These are phyloP conservation scores for Boletellus ananiceps DNA, from an alignment of 768 basidiomycete genomes.

Conservation along the genomic window DNA sequence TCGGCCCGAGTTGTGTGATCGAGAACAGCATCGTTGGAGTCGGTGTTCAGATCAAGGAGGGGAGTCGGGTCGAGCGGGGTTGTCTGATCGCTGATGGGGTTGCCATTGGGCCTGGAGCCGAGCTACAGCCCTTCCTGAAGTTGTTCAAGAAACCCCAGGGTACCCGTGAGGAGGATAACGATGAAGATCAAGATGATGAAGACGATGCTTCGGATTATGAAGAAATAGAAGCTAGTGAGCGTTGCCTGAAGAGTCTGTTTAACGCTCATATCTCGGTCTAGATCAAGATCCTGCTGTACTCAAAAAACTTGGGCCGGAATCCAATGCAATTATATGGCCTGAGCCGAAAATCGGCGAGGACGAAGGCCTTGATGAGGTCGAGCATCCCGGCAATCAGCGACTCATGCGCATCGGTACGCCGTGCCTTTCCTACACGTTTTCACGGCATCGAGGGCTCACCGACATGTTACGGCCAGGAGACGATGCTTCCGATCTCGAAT, in stretches of 20 bases:
- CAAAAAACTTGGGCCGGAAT: slow-evolving; percentile 56
- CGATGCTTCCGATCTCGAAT: slow-evolving; percentile 54
- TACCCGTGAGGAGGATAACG: slow-evolving; percentile 27
- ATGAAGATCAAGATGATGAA: slow-evolving; percentile 18
- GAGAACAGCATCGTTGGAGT: slow-evolving; percentile 78
- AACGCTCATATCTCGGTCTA: slow-evolving; percentile 20
- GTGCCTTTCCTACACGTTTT: neutral
- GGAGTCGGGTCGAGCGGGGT: slow-evolving; percentile 63
- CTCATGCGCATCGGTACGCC: slow-evolving; percentile 69
- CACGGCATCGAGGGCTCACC: neutral
- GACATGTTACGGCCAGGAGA: slow-evolving; percentile 41
- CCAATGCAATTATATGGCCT: slow-evolving; percentile 84
- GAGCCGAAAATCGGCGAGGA: slow-evolving; percentile 52
- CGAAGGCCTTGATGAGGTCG: slow-evolving; percentile 57
- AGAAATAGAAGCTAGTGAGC: slow-evolving; percentile 62
- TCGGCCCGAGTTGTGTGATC: slow-evolving; percentile 70
- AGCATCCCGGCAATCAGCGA: slow-evolving; percentile 63
- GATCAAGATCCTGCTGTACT: slow-evolving; percentile 45
- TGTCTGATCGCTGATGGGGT: slow-evolving; percentile 83
- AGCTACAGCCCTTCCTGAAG: slow-evolving; percentile 63
- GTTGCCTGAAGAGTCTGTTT: neutral
- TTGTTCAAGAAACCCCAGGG: slow-evolving; percentile 52
- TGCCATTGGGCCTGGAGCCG: slow-evolving; percentile 67
- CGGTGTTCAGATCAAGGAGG: slow-evolving; percentile 66
- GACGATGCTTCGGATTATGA: slow-evolving; percentile 58